Conservation (phyloP, 768 basidiomycete genomes). For the Trametes cinnabarina region DNA sequence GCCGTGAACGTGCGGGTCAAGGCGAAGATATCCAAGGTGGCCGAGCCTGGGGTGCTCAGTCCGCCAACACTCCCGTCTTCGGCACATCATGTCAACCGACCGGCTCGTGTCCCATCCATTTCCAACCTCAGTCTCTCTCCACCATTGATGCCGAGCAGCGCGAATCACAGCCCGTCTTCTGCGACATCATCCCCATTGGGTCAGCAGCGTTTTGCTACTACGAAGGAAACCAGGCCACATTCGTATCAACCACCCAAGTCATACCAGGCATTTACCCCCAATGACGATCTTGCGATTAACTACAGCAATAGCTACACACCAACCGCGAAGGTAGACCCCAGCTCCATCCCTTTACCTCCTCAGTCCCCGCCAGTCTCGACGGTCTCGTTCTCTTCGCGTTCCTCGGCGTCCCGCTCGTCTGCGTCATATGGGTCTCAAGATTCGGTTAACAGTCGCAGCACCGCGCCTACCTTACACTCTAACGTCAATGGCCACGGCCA, state of each 20-base stretch:
- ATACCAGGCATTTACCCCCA: constrained; percentile 20
- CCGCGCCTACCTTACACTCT: constrained; percentile 41
- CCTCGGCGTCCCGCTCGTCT: constrained; percentile 59
- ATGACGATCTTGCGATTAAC: constrained; percentile 27
- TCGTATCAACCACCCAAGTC: constrained; percentile 19
- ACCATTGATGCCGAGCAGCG: constrained; percentile 23
- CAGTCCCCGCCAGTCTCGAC: constrained; percentile 71
- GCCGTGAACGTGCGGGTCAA: constrained; percentile 43
- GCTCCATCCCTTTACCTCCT: constrained; percentile 58
- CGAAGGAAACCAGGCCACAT: constrained; percentile 19
- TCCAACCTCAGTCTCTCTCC: constrained; percentile 28
- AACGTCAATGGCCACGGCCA: constrained; percentile 33
- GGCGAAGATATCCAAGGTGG: constrained; percentile 57
- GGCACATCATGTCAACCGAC: constrained; percentile 24
- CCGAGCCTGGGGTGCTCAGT: constrained; percentile 33
- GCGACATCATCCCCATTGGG: constrained; percentile 19
- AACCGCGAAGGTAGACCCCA: constrained; percentile 49
- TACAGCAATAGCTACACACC: constrained; percentile 18
- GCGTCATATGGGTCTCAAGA: constrained; percentile 37
- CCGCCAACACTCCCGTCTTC: constrained; percentile 25
- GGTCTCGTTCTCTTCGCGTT: constrained; percentile 76
- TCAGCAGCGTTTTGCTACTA: constrained; percentile 23
- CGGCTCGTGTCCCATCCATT: constrained; percentile 33
- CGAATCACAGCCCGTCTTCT: constrained; percentile 18
- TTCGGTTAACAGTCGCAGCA: constrained; percentile 39